phyloP scores from a whole-genome alignment of 805 yeast genomes.

The Barnettozyma californica region DNA sequence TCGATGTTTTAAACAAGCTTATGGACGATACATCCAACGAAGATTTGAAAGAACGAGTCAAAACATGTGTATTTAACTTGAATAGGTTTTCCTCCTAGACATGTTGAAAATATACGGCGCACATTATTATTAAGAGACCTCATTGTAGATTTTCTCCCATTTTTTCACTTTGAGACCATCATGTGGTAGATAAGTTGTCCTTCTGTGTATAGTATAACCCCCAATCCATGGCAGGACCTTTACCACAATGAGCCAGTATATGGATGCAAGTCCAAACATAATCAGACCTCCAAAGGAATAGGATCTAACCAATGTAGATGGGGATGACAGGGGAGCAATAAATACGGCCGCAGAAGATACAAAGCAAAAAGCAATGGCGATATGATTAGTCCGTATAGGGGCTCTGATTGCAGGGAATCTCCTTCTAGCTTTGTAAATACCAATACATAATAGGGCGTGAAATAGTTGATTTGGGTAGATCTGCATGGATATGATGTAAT shows the following conservation, averaged over 20 bases:
- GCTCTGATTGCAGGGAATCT: conserved; percentile 43
- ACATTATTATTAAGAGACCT: neutral
- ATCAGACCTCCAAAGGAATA: conserved; percentile 34
- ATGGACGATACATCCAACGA: conserved; percentile 25
- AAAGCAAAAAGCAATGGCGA: conserved; percentile 17
- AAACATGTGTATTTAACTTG: conserved; percentile 40
- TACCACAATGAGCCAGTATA: conserved; percentile 13
- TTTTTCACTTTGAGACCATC: conserved; percentile 10
- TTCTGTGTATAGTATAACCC: conserved; percentile 7
- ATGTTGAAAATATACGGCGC: neutral
- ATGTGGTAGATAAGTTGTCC: conserved; percentile 4
- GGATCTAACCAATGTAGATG: conserved; percentile 6
- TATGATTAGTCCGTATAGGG: conserved; percentile 41
- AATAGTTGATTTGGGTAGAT: conserved; percentile 44
- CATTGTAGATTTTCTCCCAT: conserved; percentile 6
- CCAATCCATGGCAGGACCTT: conserved; percentile 15
- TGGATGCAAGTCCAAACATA: conserved; percentile 38
- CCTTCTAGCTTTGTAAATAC: conserved; percentile 46
- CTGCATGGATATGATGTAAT: conserved; percentile 38
- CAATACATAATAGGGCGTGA: conserved; percentile 46
- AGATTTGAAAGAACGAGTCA: conserved; percentile 43
- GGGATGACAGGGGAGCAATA: conserved; percentile 12
- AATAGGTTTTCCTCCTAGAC: neutral
- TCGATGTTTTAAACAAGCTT: conserved; percentile 30
- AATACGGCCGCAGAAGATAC: conserved; percentile 8